Evolutionary conservation across 2,329 filamentous ascomycete species (phyloP), one percentile per base, ranked within the genome.

Genomic region (Pestalotiopsis sp.): DNA sequence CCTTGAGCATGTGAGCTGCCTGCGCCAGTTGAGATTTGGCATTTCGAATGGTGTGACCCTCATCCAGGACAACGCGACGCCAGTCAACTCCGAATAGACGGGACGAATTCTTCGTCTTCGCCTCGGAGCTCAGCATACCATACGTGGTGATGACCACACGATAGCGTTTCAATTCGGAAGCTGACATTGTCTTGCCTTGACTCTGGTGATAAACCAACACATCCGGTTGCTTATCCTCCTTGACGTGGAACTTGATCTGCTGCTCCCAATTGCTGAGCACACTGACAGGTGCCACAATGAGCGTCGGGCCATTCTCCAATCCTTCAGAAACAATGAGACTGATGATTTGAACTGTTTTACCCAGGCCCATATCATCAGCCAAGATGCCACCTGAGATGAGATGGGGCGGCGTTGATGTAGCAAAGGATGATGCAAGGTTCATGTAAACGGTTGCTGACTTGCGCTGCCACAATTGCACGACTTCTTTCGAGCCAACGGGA

Each of bases 221-320:
- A 10, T 85, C 88, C 6, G 93, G 88, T 1, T 83, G 80, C 66
- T 88, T 80, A n/a, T 91, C 85, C 4, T 84, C 77, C 48, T 88
- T 85, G 59, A 95, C 86, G 74, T 97, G 94, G 48, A 86, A 85
- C 70, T 87, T 83, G 66, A 95, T 92, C 78, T 97, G 94, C 66
- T 91, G 89, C 72, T 88, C 89, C 94, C 94, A 97, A 73, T 97
- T 97, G 75, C 91, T 94, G 92, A 97, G 94, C 22, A 97, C 93
- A 64, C 91, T 91, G 5, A 97, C 86, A 0, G 94, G 94, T 0
- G 92, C 90, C 66, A 97, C 84, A 65, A 97, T 94, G 24, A 97
- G 84, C 0, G 93, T 97, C 1, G 90, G 82, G 3, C 88, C 89
- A 2, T 82, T 76, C 0, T 81, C 81, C 24, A 80, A 81, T 5